A percentile compares a stretch with the other conserved stretches of the same genome.
phyloP scores from a whole-genome alignment of 139 green algal genomes.

The Chlamydomonas incerta region DNA sequence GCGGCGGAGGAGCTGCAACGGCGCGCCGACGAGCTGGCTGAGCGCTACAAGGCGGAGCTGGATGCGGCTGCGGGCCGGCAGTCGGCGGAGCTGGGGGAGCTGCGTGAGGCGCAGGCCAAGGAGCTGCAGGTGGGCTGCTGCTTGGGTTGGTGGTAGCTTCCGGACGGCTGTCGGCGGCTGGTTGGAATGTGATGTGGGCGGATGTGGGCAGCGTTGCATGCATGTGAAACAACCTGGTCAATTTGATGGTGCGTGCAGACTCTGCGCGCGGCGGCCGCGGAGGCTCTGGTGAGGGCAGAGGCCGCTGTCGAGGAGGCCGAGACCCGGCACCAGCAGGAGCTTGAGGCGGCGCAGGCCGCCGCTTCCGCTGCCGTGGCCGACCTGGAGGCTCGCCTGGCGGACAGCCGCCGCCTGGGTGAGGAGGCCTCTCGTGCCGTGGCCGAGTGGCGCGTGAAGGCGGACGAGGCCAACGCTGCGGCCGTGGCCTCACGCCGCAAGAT shows the following conservation, averaged over 20 bases:
- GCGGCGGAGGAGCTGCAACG: neutral
- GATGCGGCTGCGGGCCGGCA: neutral
- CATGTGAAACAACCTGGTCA: no score
- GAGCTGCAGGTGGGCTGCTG: constrained; percentile 2
- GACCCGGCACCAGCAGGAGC: neutral
- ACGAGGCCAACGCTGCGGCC: no score
- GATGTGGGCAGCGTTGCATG: no score
- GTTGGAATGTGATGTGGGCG: no score
- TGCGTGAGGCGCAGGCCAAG: neutral
- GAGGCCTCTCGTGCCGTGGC: no score
- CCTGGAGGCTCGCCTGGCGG: neutral
- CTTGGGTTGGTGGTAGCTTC: neutral
- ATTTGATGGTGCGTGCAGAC: neutral
- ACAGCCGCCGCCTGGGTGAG: neutral
- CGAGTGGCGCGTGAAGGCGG: no score
- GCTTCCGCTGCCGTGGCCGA: neutral
- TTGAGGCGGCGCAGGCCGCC: neutral
- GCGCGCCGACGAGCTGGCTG: neutral
- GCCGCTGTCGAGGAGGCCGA: neutral
- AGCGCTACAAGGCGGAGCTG: neutral
- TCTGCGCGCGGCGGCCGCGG: neutral
- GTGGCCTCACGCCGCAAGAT: no score
- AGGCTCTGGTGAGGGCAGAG: neutral
- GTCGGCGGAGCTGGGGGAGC: neutral
- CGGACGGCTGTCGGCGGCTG: no score